A percentile compares a stretch with the other conserved stretches of the same genome.
These are phyloP conservation scores for Candida sojae DNA, from an alignment of 1,139 yeast species.

Conservation along the genomic window DNA sequence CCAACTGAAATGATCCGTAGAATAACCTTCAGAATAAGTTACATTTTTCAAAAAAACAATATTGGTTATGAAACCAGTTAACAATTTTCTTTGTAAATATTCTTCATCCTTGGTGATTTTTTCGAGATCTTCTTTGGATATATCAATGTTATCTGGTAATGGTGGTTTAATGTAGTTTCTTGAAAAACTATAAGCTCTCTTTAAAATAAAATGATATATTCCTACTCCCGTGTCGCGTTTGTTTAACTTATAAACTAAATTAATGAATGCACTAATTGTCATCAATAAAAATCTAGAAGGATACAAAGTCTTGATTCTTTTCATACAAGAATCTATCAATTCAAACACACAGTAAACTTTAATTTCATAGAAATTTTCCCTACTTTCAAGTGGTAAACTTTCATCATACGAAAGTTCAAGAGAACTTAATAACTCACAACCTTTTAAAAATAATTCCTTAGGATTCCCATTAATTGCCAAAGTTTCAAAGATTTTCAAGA, in stretches of 20 bases:
- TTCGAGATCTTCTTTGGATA: slow-evolving; percentile 37
- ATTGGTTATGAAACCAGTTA: slow-evolving; percentile 46
- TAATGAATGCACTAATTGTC: slow-evolving; percentile 57
- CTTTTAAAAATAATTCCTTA: slow-evolving; percentile 71
- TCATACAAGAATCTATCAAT: slow-evolving; percentile 53
- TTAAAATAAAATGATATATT: slow-evolving; percentile 44
- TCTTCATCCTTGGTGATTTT: slow-evolving; percentile 53
- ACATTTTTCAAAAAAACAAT: slow-evolving; percentile 42
- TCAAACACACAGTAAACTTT: slow-evolving; percentile 67
- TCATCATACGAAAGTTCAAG: slow-evolving; percentile 16
- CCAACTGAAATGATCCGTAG: slow-evolving; percentile 25
- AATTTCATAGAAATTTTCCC: slow-evolving; percentile 48
- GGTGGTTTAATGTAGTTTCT: slow-evolving; percentile 62
- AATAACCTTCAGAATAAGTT: slow-evolving; percentile 20
- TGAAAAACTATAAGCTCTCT: slow-evolving; percentile 64
- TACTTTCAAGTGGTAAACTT: slow-evolving; percentile 2
- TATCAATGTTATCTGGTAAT: slow-evolving; percentile 32
- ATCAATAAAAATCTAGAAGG: slow-evolving; percentile 79
- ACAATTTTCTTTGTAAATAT: slow-evolving; percentile 48
- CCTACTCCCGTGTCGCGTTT: slow-evolving; percentile 18
- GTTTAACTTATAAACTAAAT: slow-evolving; percentile 45
- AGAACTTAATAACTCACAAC: slow-evolving; percentile 59
- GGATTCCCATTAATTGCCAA: slow-evolving; percentile 72
- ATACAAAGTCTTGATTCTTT: slow-evolving; percentile 59
- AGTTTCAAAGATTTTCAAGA: slow-evolving; percentile 55